Evolutionary conservation across 2,329 filamentous ascomycete species (phyloP).

Genomic region (Talaromyces sp.): DNA sequence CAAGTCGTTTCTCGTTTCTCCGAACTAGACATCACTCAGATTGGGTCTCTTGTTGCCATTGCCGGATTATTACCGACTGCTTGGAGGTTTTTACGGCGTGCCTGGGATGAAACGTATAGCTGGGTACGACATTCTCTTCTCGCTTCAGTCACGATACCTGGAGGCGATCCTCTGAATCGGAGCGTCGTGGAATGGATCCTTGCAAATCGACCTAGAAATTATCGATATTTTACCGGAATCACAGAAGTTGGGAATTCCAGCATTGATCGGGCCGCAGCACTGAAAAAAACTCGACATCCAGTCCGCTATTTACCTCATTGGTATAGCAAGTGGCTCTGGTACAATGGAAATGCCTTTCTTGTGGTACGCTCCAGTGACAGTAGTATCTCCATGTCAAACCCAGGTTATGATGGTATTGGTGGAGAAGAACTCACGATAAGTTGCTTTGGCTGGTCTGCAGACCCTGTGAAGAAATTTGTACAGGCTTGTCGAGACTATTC

Average conservation of each 20-base stretch:
- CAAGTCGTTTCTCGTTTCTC: constrained; percentile 6
- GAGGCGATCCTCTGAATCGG: constrained; percentile 15
- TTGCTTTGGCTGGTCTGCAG: constrained; percentile 15
- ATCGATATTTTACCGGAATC: constrained; percentile 14
- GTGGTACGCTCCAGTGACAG: constrained; percentile 7
- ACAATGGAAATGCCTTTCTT: constrained; percentile 1
- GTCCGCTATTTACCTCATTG: constrained; percentile 12
- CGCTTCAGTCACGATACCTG: constrained; percentile 15
- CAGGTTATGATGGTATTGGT: constrained; percentile 14
- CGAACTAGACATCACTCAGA: constrained; percentile 13
- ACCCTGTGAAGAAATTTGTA: constrained; percentile 14
- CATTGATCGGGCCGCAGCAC: constrained; percentile 8
- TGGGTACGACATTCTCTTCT: constrained; percentile 14
- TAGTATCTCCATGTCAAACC: constrained; percentile 3
- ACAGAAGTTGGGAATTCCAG: constrained; percentile 4
- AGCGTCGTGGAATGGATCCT: constrained; percentile 17
- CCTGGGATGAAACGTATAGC: constrained; percentile 2
- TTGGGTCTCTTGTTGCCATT: constrained; percentile 15
- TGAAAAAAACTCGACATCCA: constrained; percentile 14
- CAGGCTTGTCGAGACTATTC: constrained; percentile 13
- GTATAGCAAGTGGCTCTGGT: constrained; percentile 13
- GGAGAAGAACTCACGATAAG: constrained; percentile 14
- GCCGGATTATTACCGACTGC: constrained; percentile 10
- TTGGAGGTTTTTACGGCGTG: constrained; percentile 11
- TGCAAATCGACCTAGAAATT: constrained; percentile 7